Conservation (phyloP, 768 basidiomycete species). For the Coprinopsis marcescibilis region DNA sequence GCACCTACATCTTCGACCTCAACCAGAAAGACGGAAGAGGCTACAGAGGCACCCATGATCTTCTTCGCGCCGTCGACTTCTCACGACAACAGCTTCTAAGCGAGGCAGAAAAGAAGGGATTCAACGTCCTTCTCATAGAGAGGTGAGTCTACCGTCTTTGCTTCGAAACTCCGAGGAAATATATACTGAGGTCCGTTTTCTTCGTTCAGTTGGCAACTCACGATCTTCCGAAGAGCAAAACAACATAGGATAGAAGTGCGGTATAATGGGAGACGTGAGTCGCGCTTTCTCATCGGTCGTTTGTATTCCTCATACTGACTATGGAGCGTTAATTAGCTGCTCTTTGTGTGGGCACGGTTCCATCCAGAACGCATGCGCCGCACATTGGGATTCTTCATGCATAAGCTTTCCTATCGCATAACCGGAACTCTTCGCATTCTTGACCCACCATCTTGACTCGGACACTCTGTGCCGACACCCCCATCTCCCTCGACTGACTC, state of each 20-base stretch:
- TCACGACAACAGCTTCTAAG: conserved; percentile 60
- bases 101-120: conserved; percentile 48
- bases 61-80: conserved; percentile 51
- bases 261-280: conserved; percentile 61
- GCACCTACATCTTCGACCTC: conserved; percentile 62
- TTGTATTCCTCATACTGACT: conserved; percentile 6
- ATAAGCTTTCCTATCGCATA: conserved; percentile 3
- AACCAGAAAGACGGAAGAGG: conserved; percentile 24
- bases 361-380: conserved; percentile 47
- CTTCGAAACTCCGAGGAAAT: background rate
- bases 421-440: background rate
- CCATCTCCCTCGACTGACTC: no score
- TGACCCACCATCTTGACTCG: background rate
- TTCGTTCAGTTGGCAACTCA: conserved; percentile 56
- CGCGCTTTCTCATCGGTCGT: conserved; percentile 3
- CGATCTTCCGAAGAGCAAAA: conserved; percentile 57
- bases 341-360: conserved; percentile 39
- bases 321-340: conserved; percentile 37
- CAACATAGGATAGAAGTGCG: conserved; percentile 61
- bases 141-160: conserved; percentile 38
- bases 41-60: conserved; percentile 36
- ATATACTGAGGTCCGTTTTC: conserved; percentile 7
- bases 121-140: conserved; percentile 61
- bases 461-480: no score
- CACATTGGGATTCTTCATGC: conserved; percentile 61